Evolutionary conservation across 2,329 filamentous ascomycete species (phyloP), one percentile per base, ranked within the genome.

Genomic region (Dactylellina drechsleri): DNA sequence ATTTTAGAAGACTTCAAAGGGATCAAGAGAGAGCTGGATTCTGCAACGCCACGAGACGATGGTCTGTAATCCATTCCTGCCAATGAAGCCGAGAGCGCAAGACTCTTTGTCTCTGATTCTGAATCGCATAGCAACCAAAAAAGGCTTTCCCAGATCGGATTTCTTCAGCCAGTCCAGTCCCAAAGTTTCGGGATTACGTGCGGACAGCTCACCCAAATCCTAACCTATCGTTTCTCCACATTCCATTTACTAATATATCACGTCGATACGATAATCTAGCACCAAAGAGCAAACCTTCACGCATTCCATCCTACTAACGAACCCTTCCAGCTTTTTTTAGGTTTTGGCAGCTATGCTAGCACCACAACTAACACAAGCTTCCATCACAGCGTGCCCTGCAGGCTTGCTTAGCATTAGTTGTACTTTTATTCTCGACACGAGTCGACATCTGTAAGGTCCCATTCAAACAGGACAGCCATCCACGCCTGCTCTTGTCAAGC

Each of bases 91-190:
- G 57, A 49, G 57, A 41, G 23, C 31, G 15, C 31, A 36, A 36
- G 5, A 8, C 31, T 8, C 31, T 36, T 5, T 36, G 31, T 36
- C 31, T 36, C 31, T 36, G 6, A 8, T 36, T 36, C 31, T 36
- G 31, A 10, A 41, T 53, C n/a, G 41, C 62, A 66, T 66, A 66
- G 62, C 62, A 66, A 66, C 60, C 13, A 56, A 4, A 23, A 53
- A 43, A 36, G 23, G 31, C 31, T 36, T 36, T 36, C 31, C 65
- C 56, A 26, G 65, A 61, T 68, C 56, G 41, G 31, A 36, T 36
- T 36, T 23, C 23, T 36, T 36, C 31, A 36, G 31, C 31, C 31
- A 36, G 31, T 36, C 10, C 10, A 36, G 31, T 36, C 31, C 31
- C 31, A 36, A 7, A 36, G 31, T 36, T 36, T 36, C 31, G 31